These are phyloP conservation scores for Besnoitia besnoiti DNA, from an alignment of 169 alveolate species.

Conservation along the genomic window DNA sequence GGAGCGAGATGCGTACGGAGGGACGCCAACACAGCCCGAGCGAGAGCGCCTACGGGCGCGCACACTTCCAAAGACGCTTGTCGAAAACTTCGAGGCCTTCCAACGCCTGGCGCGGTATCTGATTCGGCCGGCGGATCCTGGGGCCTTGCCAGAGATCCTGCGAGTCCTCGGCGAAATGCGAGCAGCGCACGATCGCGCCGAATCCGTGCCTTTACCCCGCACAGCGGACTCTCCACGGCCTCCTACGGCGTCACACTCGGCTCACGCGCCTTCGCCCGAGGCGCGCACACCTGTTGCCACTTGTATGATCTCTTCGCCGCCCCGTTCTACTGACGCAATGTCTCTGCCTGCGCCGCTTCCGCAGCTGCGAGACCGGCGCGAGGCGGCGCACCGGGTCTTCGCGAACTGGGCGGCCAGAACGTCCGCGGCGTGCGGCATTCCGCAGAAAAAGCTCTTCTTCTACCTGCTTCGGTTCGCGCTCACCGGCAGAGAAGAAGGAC, in stretches of 20 bases:
- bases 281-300: too few relatives aligned
- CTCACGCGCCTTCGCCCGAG: too few relatives aligned
- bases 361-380: neutral
- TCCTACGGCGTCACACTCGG: too few relatives aligned
- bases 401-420: neutral
- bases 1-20: too few relatives aligned
- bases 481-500: slow-evolving; percentile 7
- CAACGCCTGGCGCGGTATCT: neutral
- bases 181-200: too few relatives aligned
- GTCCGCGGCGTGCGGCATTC: neutral
- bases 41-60: neutral
- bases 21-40: too few relatives aligned
- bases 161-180: neutral
- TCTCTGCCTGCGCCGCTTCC: too few relatives aligned
- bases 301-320: too few relatives aligned
- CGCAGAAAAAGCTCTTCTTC: neutral
- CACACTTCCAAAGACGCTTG: neutral
- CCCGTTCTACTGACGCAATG: too few relatives aligned
- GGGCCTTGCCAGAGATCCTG: too few relatives aligned
- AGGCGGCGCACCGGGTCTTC: neutral
- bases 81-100: neutral
- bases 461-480: neutral
- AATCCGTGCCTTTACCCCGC: too few relatives aligned
- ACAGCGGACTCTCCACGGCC: too few relatives aligned
- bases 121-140: neutral